Percentiles rank a stretch among this genome's conserved stretches.
phyloP scores from a whole-genome alignment of 2,329 filamentous ascomycete species.

The Hypoxylon sp. region DNA sequence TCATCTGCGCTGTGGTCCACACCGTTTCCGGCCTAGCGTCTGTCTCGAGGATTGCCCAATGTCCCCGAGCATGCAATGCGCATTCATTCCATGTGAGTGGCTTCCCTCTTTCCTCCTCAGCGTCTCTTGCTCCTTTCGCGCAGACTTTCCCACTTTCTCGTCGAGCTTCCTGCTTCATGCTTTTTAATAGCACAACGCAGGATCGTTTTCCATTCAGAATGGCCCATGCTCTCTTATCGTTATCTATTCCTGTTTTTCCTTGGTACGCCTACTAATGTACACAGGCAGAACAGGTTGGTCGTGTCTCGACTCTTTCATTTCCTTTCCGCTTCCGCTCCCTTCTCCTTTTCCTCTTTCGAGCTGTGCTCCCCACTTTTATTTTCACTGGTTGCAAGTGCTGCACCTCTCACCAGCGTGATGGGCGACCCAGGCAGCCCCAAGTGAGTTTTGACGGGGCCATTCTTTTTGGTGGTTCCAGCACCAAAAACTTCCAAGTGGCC shows the following conservation, averaged over 20 bases:
- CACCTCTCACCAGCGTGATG: conserved; percentile 36
- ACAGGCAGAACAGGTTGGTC: conserved; percentile 39
- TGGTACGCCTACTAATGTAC: conserved; percentile 25
- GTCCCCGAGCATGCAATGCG: conserved; percentile 31
- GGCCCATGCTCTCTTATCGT: conserved; percentile 37
- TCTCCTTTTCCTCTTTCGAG: conserved; percentile 34
- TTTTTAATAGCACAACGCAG: conserved; percentile 31
- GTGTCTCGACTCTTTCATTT: conserved; percentile 42
- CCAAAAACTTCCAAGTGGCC: conserved; percentile 37
- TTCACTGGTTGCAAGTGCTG: conserved; percentile 39
- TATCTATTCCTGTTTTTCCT: conserved; percentile 30
- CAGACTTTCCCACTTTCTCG: conserved; percentile 32
- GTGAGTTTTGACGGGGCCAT: conserved; percentile 36
- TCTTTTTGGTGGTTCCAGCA: conserved; percentile 43
- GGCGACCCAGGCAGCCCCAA: conserved; percentile 8
- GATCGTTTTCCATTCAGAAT: conserved; percentile 23
- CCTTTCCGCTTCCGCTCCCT: conserved; percentile 32
- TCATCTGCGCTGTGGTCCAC: conserved; percentile 22
- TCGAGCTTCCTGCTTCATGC: conserved; percentile 27
- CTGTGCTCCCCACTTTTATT: conserved; percentile 33
- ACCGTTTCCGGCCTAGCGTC: conserved; percentile 32
- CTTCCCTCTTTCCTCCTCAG: conserved; percentile 36
- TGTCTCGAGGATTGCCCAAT: conserved; percentile 41
- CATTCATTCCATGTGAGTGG: conserved; percentile 41
- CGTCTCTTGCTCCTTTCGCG: conserved; percentile 26